phyloP scores from a whole-genome alignment of 768 basidiomycete species.

The Dioszegia crocea region DNA sequence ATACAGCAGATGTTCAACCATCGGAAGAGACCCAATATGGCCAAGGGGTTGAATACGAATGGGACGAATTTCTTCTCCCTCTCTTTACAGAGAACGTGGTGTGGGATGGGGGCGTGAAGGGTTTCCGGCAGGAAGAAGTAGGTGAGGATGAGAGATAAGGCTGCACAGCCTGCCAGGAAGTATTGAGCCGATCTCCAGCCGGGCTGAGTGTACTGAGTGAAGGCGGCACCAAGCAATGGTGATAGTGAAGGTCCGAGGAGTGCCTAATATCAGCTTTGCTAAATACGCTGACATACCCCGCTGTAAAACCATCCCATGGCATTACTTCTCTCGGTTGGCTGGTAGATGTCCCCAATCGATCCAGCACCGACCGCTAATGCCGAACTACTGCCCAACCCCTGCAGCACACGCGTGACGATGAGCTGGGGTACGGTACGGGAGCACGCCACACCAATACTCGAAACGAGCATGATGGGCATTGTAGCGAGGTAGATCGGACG shows the following conservation, averaged over 20 bases:
- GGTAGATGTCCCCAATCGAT: slow-evolving; percentile 50
- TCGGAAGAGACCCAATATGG: slow-evolving; percentile 34
- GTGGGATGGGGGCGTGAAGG: slow-evolving; percentile 43
- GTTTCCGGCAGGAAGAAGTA: slow-evolving; percentile 47
- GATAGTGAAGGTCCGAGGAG: slow-evolving; percentile 33
- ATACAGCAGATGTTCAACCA: slow-evolving; percentile 43
- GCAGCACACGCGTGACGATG: slow-evolving; percentile 62
- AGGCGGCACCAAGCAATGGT: slow-evolving; percentile 39
- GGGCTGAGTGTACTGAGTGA: slow-evolving; percentile 40
- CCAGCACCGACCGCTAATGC: slow-evolving; percentile 58
- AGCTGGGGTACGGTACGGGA: slow-evolving; percentile 54
- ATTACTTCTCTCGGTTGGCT: slow-evolving; percentile 40
- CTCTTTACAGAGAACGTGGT: slow-evolving; percentile 22
- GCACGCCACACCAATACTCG: slow-evolving; percentile 60
- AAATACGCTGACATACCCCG: slow-evolving; percentile 24
- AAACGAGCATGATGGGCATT: slow-evolving; percentile 60
- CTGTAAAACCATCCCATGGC: slow-evolving; percentile 43
- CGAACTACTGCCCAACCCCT: slow-evolving; percentile 57
- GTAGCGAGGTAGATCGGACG: slow-evolving; percentile 59
- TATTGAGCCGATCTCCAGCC: slow-evolving; percentile 39
- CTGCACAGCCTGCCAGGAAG: slow-evolving; percentile 33
- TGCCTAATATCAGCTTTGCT: slow-evolving; percentile 2
- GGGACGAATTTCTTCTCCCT: slow-evolving; percentile 42
- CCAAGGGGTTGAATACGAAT: slow-evolving; percentile 46
- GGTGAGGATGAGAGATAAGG: slow-evolving; percentile 27